phyloP scores from a whole-genome alignment of 1,139 yeast species.

The Lodderomyces jiufengensis region DNA sequence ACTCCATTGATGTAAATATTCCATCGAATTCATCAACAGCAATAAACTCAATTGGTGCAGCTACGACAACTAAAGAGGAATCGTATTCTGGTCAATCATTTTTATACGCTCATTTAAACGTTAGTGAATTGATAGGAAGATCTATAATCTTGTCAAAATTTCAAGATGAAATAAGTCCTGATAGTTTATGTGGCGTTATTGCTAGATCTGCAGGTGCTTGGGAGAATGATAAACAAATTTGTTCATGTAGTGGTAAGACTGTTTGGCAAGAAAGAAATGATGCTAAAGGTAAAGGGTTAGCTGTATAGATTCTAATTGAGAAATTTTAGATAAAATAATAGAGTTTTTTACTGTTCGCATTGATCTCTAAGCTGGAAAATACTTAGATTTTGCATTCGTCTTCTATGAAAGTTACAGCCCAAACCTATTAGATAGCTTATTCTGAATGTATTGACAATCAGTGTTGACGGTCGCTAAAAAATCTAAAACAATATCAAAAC shows the following conservation, averaged over 20 bases:
- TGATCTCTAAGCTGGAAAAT: no score
- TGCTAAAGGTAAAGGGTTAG: conserved; percentile 56
- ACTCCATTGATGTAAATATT: conserved; percentile 42
- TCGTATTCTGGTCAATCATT: conserved; percentile 61
- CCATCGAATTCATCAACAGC: conserved; percentile 33
- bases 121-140: conserved; percentile 74
- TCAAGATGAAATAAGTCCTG: conserved; percentile 34
- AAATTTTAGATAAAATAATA: not conserved
- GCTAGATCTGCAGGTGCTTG: conserved; percentile 97
- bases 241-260: conserved; percentile 93
- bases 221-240: conserved; percentile 92
- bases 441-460: no score
- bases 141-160: conserved; percentile 60
- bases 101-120: conserved; percentile 52
- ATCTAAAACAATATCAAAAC: no score
- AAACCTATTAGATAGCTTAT: no score
- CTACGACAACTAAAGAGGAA: conserved; percentile 11
- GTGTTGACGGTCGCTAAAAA: no score
- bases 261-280: conserved; percentile 92
- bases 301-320: no score
- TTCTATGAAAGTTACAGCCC: no score
- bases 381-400: no score
- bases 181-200: conserved; percentile 75
- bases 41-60: conserved; percentile 39
- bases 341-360: no score